Conservation (phyloP, 2,329 filamentous ascomycete genomes). For the Camillea tinctor region DNA sequence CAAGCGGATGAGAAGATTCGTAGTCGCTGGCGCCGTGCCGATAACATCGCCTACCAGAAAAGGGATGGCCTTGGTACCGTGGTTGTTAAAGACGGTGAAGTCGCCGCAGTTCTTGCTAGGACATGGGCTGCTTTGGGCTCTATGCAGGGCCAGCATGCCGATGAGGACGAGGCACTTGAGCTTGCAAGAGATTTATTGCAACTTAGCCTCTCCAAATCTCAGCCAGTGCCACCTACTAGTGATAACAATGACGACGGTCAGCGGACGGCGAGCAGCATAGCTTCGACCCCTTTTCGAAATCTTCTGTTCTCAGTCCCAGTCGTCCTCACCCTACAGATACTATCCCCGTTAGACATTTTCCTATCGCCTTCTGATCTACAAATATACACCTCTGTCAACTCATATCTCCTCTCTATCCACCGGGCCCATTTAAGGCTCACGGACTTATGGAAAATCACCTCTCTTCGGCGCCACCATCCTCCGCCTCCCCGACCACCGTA, state of each 20-base stretch:
- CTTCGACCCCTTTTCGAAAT: conserved; percentile 67
- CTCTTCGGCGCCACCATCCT: conserved; percentile 74
- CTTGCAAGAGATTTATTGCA: conserved; percentile 75
- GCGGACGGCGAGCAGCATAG: conserved; percentile 36
- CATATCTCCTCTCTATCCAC: conserved; percentile 82
- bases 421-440: conserved; percentile 82
- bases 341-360: conserved; percentile 83
- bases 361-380: conserved; percentile 73
- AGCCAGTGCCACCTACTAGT: conserved; percentile 38
- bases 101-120: conserved; percentile 71
- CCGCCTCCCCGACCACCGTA: conserved; percentile 64
- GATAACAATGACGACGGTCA: conserved; percentile 33
- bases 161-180: conserved; percentile 82
- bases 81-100: conserved; percentile 82
- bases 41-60: conserved; percentile 57
- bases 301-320: conserved; percentile 78
- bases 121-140: conserved; percentile 80
- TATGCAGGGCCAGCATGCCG: conserved; percentile 65
- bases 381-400: conserved; percentile 80
- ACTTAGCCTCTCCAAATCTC: conserved; percentile 59
- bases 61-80: conserved; percentile 60
- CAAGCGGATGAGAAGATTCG: conserved; percentile 80
- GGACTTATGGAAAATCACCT: conserved; percentile 81
- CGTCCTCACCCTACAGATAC: conserved; percentile 67
- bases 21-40: conserved; percentile 67